Base-by-base conservation (phyloP, 2,329 filamentous ascomycete species). In the Teratosphaeria nubilosa region DNA sequence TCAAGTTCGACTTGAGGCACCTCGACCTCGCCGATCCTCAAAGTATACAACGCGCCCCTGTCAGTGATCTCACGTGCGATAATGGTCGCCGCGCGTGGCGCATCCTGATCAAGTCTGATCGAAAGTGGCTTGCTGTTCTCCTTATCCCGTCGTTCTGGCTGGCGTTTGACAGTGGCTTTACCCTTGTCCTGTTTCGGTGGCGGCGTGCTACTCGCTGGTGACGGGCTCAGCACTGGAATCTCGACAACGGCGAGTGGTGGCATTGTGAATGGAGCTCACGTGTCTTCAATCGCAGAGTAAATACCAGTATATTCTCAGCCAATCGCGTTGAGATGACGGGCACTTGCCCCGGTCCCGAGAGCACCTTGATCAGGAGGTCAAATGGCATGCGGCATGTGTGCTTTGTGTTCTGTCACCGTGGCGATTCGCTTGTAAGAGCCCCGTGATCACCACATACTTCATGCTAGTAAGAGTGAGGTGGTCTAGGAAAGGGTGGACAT, bases 51-150 rank as follows among this genome's bases (percentile, higher is more conserved):
- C 5, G 64, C 60, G 6, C 58, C 62, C 30, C 54, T 54, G 5
- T 52, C 55, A 7, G 59, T 61, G 30, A 66, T 60, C 3, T 63
- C 61, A 16, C 70, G 64, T 1, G 63, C 65, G 9, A 63, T 56
- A 20, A 73, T 73, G 0, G 32, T 56, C 9, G 65, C 68, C 30
- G 66, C 58, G 20, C 63, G 60, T 3, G 68, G 66, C 5, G 66
- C 41, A 5, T 48, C n/a, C n/a, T 48, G 41, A 24, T 48, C 41
- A 6, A 48, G 41, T 22, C 41, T 22, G 41, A 48, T 22, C 7
- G 41, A 48, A 22, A 48, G 16, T 2, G 41, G 41, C 41, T 5
- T 24, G 41, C 20, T 48, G 41, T 22, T 22, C 20, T 48, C 41
- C 20, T 48, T 16, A 20, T 48, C 41, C 6, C 9, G 41, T 48